A percentile compares a stretch with the other conserved stretches of the same genome.
phyloP scores from a whole-genome alignment of 2,329 filamentous ascomycete genomes.

The Keithomyces neogunnii region DNA sequence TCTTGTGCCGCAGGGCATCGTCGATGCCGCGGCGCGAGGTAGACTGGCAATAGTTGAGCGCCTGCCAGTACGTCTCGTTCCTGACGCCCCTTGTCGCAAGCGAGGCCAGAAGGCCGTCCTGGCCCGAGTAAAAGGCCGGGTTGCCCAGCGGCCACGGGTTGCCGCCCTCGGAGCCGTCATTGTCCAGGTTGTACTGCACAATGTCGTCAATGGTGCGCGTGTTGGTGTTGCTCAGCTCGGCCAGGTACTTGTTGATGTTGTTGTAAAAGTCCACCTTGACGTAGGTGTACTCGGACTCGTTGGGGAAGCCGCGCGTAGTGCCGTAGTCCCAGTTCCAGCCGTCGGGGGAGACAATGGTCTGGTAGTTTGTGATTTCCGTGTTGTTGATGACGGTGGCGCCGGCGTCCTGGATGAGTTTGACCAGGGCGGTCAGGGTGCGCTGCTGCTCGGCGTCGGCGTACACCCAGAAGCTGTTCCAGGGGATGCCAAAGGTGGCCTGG shows the following conservation, averaged over 20 bases:
- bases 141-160: slow-evolving; percentile 41
- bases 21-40: slow-evolving; percentile 62
- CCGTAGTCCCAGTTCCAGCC: slow-evolving; percentile 74
- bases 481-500: slow-evolving; percentile 59
- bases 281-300: slow-evolving; percentile 66
- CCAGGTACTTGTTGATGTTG: slow-evolving; percentile 52
- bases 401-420: slow-evolving; percentile 46
- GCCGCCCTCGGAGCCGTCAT: slow-evolving; percentile 60
- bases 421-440: slow-evolving; percentile 33
- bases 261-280: slow-evolving; percentile 64
- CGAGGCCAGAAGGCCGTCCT: slow-evolving; percentile 61
- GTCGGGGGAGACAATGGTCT: slow-evolving; percentile 52
- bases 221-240: slow-evolving; percentile 51
- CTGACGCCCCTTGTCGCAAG: slow-evolving; percentile 50
- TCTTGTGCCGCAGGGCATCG: slow-evolving; percentile 46
- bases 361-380: slow-evolving; percentile 57
- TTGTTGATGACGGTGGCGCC: slow-evolving; percentile 62
- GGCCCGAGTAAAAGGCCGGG: slow-evolving; percentile 61
- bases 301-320: slow-evolving; percentile 50
- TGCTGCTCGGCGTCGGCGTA: slow-evolving; percentile 49
- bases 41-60: slow-evolving; percentile 51
- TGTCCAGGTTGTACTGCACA: slow-evolving; percentile 54
- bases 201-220: slow-evolving; percentile 55
- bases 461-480: slow-evolving; percentile 65
- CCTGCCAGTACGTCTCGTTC: slow-evolving; percentile 59